Evolutionary conservation across 306 rosid genomes (phyloP).

Genomic region (Pyrus betulifolia): DNA sequence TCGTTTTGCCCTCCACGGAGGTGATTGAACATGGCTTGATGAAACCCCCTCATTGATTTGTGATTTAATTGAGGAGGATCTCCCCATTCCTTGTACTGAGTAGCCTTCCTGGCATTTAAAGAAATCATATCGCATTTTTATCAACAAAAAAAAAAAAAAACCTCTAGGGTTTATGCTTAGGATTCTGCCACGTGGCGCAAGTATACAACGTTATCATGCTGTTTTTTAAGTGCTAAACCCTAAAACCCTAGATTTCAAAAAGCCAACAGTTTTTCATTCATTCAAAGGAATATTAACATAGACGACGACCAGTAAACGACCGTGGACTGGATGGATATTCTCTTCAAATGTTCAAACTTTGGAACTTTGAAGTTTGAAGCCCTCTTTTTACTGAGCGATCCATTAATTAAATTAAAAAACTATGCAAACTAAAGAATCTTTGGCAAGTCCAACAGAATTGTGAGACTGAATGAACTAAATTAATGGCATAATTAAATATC

Average conservation of each 20-base stretch:
- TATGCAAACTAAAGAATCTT: neutral
- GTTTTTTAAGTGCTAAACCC: no score
- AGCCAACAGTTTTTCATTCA: neutral
- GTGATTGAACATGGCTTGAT: no score
- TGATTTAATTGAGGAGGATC: no score
- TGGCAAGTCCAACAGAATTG: neutral
- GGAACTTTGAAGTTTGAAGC: slow-evolving; percentile 1
- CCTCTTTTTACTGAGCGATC: neutral
- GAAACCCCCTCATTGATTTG: no score
- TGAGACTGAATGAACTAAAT: neutral
- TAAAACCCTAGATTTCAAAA: neutral
- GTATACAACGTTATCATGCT: no score
- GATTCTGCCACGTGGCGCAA: no score
- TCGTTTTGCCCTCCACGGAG: no score
- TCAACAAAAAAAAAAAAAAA: no score
- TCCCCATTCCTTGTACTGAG: no score
- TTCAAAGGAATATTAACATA: neutral
- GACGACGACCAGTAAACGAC: neutral
- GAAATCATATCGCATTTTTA: no score
- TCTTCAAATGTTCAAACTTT: slow-evolving; percentile 3
- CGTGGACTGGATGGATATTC: neutral
- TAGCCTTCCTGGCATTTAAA: no score
- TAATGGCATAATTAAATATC: neutral
- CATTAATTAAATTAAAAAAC: neutral
- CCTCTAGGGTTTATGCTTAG: no score